Evolutionary conservation across 1,139 yeast species (phyloP), one percentile per base, ranked within the genome.

Genomic region (Saccharomycopsis hybrid): DNA sequence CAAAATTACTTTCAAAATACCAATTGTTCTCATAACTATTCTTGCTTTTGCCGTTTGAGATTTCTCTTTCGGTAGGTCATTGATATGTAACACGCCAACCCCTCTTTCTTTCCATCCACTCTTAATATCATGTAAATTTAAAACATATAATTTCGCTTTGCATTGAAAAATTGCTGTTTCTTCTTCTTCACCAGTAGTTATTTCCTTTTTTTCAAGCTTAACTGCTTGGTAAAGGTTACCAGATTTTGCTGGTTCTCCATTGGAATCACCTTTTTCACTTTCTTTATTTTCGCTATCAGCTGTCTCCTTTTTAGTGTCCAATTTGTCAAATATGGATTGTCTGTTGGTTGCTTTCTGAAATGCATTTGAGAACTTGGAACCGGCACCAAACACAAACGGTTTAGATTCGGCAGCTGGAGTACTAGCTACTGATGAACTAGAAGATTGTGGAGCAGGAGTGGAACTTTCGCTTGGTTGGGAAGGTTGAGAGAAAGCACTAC

Each of bases 41-140:
- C 97, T 73, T 2, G 79, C 67, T 67, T 48, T 67, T 11, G 25
- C 11, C 8, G 41, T 18, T 36, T 36, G 66, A 47, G 66, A 5
- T 3, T 18, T 25, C 18, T 41, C 40, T 5, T 8, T 25, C n/a
- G 44, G 31, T 24, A 32, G 24, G 30, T 77, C 76, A 65, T 92
- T 92, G 39, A 94, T 76, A 64, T 87, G 96, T 18, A 94, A 68
- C 3, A 81, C 77, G 1, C 99, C 99, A 40, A 85, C 74, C 18
- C 98, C 99, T 60, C 95, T 78, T 65, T 94, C 98, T 64, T 86
- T 92, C 98, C 99, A 94, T 1, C 96, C 97, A 30, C 74, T 78
- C 9, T 74, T 65, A 1, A 85, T 74, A 41, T 78, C 74, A 1
- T 82, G 68, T 40, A 90, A 69, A 57, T 85, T 81, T 57, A 88